These are phyloP conservation scores for Pontederia paniculata DNA, from an alignment of 176 grass and related monocot genomes.

Conservation along the genomic window DNA sequence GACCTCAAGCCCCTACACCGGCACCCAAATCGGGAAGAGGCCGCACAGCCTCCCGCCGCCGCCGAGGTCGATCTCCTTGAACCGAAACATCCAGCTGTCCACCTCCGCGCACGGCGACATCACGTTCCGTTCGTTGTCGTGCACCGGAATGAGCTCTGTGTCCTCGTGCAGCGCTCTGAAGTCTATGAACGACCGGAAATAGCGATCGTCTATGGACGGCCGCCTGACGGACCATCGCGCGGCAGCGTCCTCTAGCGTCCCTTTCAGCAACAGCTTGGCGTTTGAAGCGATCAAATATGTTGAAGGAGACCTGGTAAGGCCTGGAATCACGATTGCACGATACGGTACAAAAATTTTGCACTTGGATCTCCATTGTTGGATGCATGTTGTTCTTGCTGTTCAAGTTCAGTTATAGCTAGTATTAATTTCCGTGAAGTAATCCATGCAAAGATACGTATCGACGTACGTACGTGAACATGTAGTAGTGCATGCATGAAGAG, in stretches of 20 bases:
- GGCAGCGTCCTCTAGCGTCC: slow-evolving; percentile 2
- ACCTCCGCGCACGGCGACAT: slow-evolving; percentile 32
- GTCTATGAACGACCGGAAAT: slow-evolving; percentile 36
- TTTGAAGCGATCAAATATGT: slow-evolving; percentile 31
- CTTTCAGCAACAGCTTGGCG: slow-evolving; percentile 7
- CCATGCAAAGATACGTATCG: no score
- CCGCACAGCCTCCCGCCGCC: slow-evolving; percentile 12
- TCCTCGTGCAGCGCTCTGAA: slow-evolving; percentile 16
- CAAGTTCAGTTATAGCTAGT: no score
- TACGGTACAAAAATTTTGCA: slow-evolving; percentile 14
- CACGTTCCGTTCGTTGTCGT: slow-evolving; percentile 8
- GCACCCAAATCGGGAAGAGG: slow-evolving; percentile 21
- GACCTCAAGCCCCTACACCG: slow-evolving; percentile 2
- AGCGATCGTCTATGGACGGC: slow-evolving; percentile 13
- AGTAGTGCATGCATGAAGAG: no score
- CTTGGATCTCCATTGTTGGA: slow-evolving; percentile 22
- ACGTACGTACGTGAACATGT: no score
- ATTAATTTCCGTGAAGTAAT: no score
- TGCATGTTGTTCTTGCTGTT: no score
- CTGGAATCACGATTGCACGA: no score
- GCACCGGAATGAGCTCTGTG: slow-evolving; percentile 21
- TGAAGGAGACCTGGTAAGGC: slow-evolving; percentile 5
- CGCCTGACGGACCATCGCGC: slow-evolving; percentile 21
- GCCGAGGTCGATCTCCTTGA: slow-evolving; percentile 38
- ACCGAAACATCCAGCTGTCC: slow-evolving; percentile 47